Evolutionary conservation across 225 moss, liverwort and hornwort genomes (phyloP).

Genomic region (Pseudoscleropodium purum): DNA sequence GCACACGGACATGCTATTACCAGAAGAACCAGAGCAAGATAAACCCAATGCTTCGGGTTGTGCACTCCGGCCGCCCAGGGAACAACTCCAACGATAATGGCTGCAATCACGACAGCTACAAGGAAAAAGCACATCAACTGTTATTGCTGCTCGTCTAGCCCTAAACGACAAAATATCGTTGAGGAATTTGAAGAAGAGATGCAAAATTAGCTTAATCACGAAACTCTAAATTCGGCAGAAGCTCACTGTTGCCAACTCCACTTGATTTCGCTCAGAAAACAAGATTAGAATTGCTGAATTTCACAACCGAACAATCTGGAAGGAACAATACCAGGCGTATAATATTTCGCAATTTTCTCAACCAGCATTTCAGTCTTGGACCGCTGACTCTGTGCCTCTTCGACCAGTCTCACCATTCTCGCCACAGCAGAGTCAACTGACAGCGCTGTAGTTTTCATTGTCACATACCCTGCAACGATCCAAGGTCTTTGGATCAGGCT

Average conservation of each 20-base stretch:
- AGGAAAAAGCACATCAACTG: neutral
- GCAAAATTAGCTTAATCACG: neutral
- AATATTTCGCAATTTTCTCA: slow-evolving; percentile 84
- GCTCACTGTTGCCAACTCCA: too few relatives aligned
- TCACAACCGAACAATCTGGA: neutral
- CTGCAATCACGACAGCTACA: slow-evolving; percentile 76
- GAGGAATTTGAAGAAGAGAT: neutral
- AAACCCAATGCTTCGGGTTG: slow-evolving; percentile 63
- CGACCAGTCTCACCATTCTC: slow-evolving; percentile 89
- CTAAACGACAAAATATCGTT: neutral
- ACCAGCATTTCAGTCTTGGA: slow-evolving; percentile 82
- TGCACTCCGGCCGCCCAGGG: slow-evolving; percentile 66
- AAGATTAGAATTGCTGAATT: neutral
- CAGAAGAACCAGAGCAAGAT: slow-evolving; percentile 80
- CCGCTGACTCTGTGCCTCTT: slow-evolving; percentile 81
- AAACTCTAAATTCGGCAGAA: neutral
- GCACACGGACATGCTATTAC: slow-evolving; percentile 94
- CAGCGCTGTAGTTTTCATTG: slow-evolving; percentile 72
- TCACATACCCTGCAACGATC: slow-evolving; percentile 54
- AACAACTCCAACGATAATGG: slow-evolving; percentile 57
- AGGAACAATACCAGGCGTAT: slow-evolving; percentile 69
- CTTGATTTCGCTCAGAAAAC: too few relatives aligned
- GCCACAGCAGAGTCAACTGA: slow-evolving; percentile 83
- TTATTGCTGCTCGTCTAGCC: neutral
- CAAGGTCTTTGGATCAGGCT: neutral